Percentiles rank a stretch among this genome's conserved stretches.
Evolutionary conservation across 495 filamentous ascomycete genomes (phyloP).

Genomic region (Aspergillus asperescens): DNA sequence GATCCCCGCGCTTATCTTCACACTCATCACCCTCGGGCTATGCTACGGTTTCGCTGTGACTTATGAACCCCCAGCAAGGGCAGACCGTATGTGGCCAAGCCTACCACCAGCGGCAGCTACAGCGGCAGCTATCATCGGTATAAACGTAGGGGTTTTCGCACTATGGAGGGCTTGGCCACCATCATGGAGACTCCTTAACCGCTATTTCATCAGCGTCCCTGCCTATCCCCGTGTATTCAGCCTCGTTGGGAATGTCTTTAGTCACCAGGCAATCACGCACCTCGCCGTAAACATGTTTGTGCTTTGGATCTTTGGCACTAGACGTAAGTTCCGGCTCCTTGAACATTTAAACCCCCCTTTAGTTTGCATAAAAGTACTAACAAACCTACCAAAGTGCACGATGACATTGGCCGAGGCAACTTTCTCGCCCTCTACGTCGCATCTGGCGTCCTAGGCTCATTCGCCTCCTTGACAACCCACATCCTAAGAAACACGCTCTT

Average conservation of each 20-base stretch:
- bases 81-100: constrained; percentile 63
- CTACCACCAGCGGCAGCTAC: constrained; percentile 78
- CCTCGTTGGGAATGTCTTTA: constrained; percentile 69
- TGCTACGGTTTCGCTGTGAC: constrained; percentile 50
- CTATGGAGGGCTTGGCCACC: constrained; percentile 62
- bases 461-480: constrained; percentile 53
- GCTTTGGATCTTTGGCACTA: constrained; percentile 54
- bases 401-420: constrained; percentile 78
- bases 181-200: constrained; percentile 69
- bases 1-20: constrained; percentile 56
- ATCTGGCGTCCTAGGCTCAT: constrained; percentile 60
- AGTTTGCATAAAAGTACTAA: not conserved
- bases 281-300: constrained; percentile 64
- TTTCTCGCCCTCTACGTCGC: constrained; percentile 76
- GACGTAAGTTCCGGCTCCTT: constrained; percentile 35
- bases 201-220: constrained; percentile 67
- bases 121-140: constrained; percentile 55
- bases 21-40: constrained; percentile 44
- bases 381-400: constrained; percentile 52
- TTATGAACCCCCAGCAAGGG: constrained; percentile 57
- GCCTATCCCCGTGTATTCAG: constrained; percentile 60
- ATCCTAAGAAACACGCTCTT: constrained; percentile 50
- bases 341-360: not conserved
- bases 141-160: constrained; percentile 58
- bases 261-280: constrained; percentile 67